Base-by-base conservation (phyloP, 352 stramenopile genomes). In the Phytophthora sp. region DNA sequence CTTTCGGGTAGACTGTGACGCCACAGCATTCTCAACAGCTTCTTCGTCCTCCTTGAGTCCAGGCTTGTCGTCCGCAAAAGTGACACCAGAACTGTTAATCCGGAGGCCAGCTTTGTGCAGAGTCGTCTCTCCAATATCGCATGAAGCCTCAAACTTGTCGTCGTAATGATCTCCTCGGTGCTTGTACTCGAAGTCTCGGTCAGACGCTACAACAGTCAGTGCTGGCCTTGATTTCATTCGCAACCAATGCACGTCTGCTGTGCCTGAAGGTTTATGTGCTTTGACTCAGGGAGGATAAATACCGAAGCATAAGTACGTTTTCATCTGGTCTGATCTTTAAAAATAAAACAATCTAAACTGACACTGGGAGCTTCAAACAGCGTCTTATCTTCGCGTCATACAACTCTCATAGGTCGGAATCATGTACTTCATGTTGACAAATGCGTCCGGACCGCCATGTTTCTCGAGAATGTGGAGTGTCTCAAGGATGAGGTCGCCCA, bases 361-460 rank as follows among this genome's bases (percentile, higher is more conserved):
- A 18, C 35, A n/a, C 31, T 55, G 23, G 13, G 33, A 7, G 29
- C 29, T 33, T 11, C 7, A 42, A 30, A 2, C 12, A 9, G 16
- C 4, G 16, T 26, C 24, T 59, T 65, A 74, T 63, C 62, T 49
- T 18, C 62, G 45, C 7, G 33, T 58, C 58, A 76, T 56, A 66
- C 93, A 97, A 76, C 88, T 97, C 76, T 98, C 91, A 68, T 98
- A 99, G 5, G 96, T 97, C 8, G 96, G 96, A 24, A 99, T 90
- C 78, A 99, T 95, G 70, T 99, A 99, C 79, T 99, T 99, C 63
- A 98, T 98, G 74, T 98, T 98, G 63, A 96, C 88, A 55, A 97
- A 98, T 0, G 93, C 93, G 29, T 98, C 85, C 1, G 83, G 61
- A 0, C 93, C 93, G 3, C 93, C 93, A 23, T 87, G 71, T 42